These are phyloP conservation scores for Irpex sp. DNA, from an alignment of 1,284 basidiomycete genomes.

Conservation along the genomic window DNA sequence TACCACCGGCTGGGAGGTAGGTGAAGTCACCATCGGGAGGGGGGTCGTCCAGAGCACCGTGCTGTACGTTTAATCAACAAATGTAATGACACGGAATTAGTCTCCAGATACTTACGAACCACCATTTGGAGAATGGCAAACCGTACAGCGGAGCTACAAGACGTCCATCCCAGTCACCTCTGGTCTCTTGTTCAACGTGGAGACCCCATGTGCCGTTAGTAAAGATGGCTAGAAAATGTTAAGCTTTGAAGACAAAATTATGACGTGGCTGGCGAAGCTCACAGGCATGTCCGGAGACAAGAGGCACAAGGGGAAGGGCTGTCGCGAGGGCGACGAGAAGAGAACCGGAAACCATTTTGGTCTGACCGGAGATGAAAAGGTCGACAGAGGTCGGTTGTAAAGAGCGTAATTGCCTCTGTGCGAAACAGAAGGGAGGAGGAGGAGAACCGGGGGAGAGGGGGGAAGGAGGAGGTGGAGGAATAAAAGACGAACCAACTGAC, in stretches of 20 bases:
- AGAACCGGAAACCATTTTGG: conserved; percentile 19
- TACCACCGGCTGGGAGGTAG: conserved; percentile 51
- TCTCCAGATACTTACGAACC: conserved; percentile 39
- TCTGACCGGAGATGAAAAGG: not conserved
- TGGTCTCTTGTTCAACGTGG: conserved; percentile 50
- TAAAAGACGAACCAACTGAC: not conserved
- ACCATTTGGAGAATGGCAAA: conserved; percentile 61
- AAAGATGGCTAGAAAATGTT: conserved; percentile 25
- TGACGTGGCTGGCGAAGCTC: not conserved
- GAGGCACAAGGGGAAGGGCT: conserved; percentile 20
- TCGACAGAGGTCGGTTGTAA: conserved; percentile 2
- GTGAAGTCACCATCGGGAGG: conserved; percentile 57
- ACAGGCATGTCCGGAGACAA: conserved; percentile 21
- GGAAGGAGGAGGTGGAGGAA: not conserved
- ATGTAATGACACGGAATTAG: not conserved
- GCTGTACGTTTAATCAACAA: conserved; percentile 20
- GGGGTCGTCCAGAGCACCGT: conserved; percentile 54
- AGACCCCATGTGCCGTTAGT: conserved; percentile 44
- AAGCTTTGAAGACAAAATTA: not conserved
- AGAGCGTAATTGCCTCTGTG: conserved; percentile 11
- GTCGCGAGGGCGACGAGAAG: conserved; percentile 20
- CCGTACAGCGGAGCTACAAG: conserved; percentile 52
- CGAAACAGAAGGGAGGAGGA: conserved; percentile 1
- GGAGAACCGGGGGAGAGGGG: conserved; percentile 1
- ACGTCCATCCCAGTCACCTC: conserved; percentile 48